Base-by-base conservation (phyloP, 192 early-diverging fungal species). In the Anaeromyces robustus region DNA sequence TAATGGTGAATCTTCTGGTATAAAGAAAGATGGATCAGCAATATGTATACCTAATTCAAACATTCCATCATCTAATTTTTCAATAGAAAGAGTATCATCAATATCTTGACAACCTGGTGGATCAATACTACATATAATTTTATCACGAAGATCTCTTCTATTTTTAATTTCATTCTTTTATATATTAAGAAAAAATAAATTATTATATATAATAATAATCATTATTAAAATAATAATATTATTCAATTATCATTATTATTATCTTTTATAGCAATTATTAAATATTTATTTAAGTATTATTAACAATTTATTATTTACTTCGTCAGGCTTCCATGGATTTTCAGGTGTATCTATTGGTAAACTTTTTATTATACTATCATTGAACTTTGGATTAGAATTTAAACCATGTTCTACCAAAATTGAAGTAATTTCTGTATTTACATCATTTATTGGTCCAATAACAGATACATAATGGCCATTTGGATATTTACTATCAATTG, bases 81-180 rank as follows among this genome's bases (percentile, higher is more conserved):
- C 84, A 80, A 93, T 85, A 19, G 93, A 94, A 30, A 94, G 84
- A 16, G 92, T 92, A 78, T 94, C 93, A 84, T 94, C 93, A 79
- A 94, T 94, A 84, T 94, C 93, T 84, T 93, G 89, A 83, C 92
- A 92, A 81, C 92, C 92, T 19, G 86, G 88, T 9, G 93, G 93
- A 81, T 94, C 93, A 80, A 94, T 93, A 80, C 93, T 94, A 81
- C 88, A 89, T 1, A 90, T 77, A 30, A 85, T 87, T 31, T 84
- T 81, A 28, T 80, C 31, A 30, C 87, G 83, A 77, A 87, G 52
- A 86, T 88, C 87, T 39, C 82, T 80, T 43, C 86, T 82, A 52
- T 68, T 77, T 9, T 79, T 77, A n/a, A 87, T 32, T 79, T 85
- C 85, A 13, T 91, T 90, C 30, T 82, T 80, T 19, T 77, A 32